phyloP scores from a whole-genome alignment of 345 rosid species.

The Leavenworthia alabamica region DNA sequence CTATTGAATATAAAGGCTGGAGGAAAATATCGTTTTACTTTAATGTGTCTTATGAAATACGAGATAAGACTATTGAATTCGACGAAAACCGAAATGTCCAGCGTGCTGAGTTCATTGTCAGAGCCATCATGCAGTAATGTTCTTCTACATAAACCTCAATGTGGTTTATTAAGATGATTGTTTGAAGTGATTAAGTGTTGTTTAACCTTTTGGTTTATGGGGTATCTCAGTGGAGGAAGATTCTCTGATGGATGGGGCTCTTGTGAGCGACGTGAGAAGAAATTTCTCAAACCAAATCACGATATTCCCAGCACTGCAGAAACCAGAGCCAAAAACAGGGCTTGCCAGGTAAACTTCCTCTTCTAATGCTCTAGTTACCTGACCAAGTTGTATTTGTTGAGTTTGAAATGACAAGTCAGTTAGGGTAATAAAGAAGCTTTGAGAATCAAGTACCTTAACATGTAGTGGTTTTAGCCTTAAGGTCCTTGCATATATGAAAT shows the following conservation, averaged over 20 bases:
- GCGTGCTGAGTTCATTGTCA: conserved; percentile 81
- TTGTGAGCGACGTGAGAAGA: conserved; percentile 82
- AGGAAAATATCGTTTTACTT: conserved; percentile 93
- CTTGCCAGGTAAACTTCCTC: conserved; percentile 63
- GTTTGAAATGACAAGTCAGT: background rate
- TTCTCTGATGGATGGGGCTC: conserved; percentile 98
- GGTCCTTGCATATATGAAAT: background rate
- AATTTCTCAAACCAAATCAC: conserved; percentile 76
- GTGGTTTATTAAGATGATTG: background rate
- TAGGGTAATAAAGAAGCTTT: background rate
- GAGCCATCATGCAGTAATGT: conserved; percentile 88
- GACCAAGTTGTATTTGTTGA: background rate
- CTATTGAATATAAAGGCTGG: conserved; percentile 59
- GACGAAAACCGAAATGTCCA: conserved; percentile 85
- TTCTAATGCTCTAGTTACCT: conserved; percentile 3
- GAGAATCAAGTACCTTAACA: conserved; percentile 5
- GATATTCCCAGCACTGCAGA: conserved; percentile 92
- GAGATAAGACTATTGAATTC: conserved; percentile 80
- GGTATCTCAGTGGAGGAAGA: conserved; percentile 52
- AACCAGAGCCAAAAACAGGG: conserved; percentile 90
- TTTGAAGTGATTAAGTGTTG: background rate
- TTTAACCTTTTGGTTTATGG: conserved; percentile 12
- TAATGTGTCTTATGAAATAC: conserved; percentile 82
- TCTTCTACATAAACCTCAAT: conserved; percentile 3
- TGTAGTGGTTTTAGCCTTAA: conserved; percentile 1